Base-by-base conservation (phyloP, 331 rosid species). In the Rhamnella rubrinervis region DNA sequence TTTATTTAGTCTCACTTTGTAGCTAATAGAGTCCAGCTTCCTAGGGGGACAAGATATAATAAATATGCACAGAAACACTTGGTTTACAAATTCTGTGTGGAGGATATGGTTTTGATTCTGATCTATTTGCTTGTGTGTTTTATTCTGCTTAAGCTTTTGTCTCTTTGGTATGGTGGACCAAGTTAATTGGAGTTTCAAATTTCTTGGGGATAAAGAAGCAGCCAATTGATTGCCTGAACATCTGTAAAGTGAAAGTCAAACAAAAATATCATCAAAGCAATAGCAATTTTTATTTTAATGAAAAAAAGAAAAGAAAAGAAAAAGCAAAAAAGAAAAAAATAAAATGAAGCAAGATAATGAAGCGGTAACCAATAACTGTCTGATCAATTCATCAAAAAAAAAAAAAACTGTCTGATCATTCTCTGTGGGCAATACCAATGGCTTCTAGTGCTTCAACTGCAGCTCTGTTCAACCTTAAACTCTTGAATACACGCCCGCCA, bases 361-460 rank as follows among this genome's bases (percentile, higher is more conserved):
- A 73, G 68, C 60, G 63, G 73, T 25, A 66, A 59, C 65, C 39
- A 18, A 57, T 39, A 44, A 44, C 60, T 49, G 61, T 20, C 12
- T 55, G 75, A 65, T 77, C 74, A 13, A n/a, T n/a, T n/a, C n/a
- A n/a, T n/a, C n/a, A n/a, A n/a, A n/a, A n/a, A n/a, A n/a, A n/a
- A n/a, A n/a, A n/a, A n/a, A n/a, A n/a, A n/a, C n/a, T 49, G 61
- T 20, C 12, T 55, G 75, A 65, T 77, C 74, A 13, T 21, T 17
- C 78, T 70, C 57, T 25, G 15, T 44, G 55, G 37, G 16, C 47
- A 46, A 18, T 14, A 7, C 59, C 64, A 41, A 90, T 87, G 98
- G 86, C 84, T 61, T 78, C 28, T 82, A 47, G 61, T 57, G 74
- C 80, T 41, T 81, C 87, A 55, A 67, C 77, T 60, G 76, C 51